These are phyloP conservation scores for Starmerella potacharoeniae DNA, from an alignment of 805 yeast genomes.

Conservation along the genomic window DNA sequence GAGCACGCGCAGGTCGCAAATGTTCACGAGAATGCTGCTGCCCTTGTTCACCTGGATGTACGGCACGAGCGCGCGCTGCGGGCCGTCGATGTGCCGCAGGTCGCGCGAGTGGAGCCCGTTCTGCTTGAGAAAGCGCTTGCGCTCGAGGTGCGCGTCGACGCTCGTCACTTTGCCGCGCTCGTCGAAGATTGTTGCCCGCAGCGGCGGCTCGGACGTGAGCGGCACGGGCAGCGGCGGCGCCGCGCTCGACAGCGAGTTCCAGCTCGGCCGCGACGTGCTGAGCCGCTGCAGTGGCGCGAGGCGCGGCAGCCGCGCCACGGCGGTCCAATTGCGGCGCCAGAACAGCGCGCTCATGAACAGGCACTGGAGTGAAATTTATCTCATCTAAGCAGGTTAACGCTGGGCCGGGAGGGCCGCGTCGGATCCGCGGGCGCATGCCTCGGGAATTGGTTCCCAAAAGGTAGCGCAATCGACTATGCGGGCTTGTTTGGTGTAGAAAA, in stretches of 20 bases:
- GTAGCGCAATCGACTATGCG: too few relatives aligned
- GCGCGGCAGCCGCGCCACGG: background rate
- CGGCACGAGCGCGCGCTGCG: constrained; percentile 46
- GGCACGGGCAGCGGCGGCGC: background rate
- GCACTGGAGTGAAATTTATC: background rate
- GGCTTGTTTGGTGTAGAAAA: too few relatives aligned
- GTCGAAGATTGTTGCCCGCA: constrained; percentile 50
- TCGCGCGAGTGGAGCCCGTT: constrained; percentile 78
- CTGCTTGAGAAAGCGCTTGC: constrained; percentile 45
- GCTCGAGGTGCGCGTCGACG: constrained; percentile 47
- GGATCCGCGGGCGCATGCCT: too few relatives aligned
- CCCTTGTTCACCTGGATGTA: constrained; percentile 48
- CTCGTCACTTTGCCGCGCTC: constrained; percentile 43
- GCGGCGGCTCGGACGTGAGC: constrained; percentile 16
- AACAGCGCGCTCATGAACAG: background rate
- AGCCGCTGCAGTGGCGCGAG: background rate
- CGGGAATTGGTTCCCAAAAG: too few relatives aligned
- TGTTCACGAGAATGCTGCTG: constrained; percentile 44
- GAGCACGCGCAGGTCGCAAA: constrained; percentile 53
- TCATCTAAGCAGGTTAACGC: background rate
- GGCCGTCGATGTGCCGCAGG: constrained; percentile 60
- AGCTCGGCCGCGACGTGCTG: background rate
- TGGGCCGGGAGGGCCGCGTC: too few relatives aligned
- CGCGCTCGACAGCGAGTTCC: background rate
- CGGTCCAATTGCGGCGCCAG: background rate